A percentile compares a stretch with the other conserved stretches of the same genome.
Conservation (phyloP, 78 protist species). For the Dictyostelium capitatum region DNA sequence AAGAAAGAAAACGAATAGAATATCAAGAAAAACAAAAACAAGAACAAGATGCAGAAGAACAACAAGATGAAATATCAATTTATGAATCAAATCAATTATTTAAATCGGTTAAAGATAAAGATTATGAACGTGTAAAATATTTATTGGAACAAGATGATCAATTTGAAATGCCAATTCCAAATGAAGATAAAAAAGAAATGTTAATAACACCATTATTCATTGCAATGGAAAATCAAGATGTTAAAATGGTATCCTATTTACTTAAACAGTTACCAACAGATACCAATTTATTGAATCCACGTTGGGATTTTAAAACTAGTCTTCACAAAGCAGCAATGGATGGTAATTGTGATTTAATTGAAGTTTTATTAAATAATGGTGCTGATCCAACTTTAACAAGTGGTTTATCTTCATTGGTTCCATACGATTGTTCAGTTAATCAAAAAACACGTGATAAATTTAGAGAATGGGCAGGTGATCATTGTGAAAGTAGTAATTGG, state of each 20-base stretch:
- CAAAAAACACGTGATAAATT: conserved; percentile 29
- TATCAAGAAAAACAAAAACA: not conserved
- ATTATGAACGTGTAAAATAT: conserved; percentile 1
- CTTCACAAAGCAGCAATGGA: conserved; percentile 37
- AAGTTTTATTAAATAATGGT: conserved; percentile 3
- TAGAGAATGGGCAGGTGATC: conserved; percentile 69
- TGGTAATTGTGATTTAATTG: conserved; percentile 25
- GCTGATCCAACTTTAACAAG: conserved; percentile 52
- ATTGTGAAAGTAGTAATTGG: not conserved
- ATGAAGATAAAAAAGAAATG: not conserved
- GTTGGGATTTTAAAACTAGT: not conserved
- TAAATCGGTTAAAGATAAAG: conserved; percentile 14
- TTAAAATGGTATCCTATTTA: conserved; percentile 22
- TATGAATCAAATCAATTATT: conserved; percentile 35
- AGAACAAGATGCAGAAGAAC: not conserved
- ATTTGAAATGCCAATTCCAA: conserved; percentile 54
- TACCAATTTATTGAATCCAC: conserved; percentile 7
- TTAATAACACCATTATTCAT: conserved; percentile 50
- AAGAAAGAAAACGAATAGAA: not conserved
- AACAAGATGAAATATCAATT: not conserved
- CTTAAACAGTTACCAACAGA: conserved; percentile 30
- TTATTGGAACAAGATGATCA: conserved; percentile 21
- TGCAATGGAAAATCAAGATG: conserved; percentile 52
- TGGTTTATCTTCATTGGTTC: conserved; percentile 10
- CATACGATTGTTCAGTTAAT: conserved; percentile 12